A percentile compares a stretch with the other conserved stretches of the same genome.
Conservation (phyloP, 257 asterid species). For the Agastache rugosa region DNA sequence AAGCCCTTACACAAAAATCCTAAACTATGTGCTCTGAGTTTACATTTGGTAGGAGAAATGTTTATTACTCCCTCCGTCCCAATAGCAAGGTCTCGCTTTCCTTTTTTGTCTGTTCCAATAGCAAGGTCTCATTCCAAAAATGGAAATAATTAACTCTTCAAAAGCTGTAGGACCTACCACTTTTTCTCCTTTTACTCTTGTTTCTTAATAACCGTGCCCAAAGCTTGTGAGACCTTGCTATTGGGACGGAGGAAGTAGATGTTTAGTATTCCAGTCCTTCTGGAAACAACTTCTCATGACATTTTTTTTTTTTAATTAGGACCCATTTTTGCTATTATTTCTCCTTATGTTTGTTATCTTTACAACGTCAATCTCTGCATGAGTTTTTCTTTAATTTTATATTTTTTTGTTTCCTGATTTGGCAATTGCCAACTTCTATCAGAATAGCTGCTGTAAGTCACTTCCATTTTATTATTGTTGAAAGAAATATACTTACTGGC, state of each 20-base stretch:
- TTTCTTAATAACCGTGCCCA: too few species aligned
- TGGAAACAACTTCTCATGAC: slow-evolving; percentile 11
- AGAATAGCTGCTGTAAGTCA: slow-evolving; percentile 8
- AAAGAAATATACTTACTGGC: slow-evolving; percentile 25
- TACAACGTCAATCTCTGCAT: neutral
- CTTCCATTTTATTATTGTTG: slow-evolving; percentile 28
- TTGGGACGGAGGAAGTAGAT: too few species aligned
- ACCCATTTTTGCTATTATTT: slow-evolving; percentile 10
- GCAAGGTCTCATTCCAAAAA: too few species aligned
- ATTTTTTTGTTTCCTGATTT: neutral
- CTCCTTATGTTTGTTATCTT: neutral
- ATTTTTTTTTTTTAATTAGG: slow-evolving; percentile 3
- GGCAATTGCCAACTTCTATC: slow-evolving; percentile 21
- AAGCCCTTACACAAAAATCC: slow-evolving; percentile 5
- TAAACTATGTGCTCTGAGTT: slow-evolving; percentile 2
- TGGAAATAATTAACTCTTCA: too few species aligned
- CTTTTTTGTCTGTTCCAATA: too few species aligned
- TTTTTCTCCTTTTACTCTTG: too few species aligned
- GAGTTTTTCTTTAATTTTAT: too few species aligned
- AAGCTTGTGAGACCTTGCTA: too few species aligned
- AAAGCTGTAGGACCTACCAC: too few species aligned
- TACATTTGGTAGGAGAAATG: neutral
- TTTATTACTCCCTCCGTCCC: too few species aligned
- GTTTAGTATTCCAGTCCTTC: slow-evolving; percentile 23
- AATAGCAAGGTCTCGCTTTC: too few species aligned